These are phyloP conservation scores for Clonostachys byssicola DNA, from an alignment of 2,329 filamentous ascomycete genomes.

Conservation along the genomic window DNA sequence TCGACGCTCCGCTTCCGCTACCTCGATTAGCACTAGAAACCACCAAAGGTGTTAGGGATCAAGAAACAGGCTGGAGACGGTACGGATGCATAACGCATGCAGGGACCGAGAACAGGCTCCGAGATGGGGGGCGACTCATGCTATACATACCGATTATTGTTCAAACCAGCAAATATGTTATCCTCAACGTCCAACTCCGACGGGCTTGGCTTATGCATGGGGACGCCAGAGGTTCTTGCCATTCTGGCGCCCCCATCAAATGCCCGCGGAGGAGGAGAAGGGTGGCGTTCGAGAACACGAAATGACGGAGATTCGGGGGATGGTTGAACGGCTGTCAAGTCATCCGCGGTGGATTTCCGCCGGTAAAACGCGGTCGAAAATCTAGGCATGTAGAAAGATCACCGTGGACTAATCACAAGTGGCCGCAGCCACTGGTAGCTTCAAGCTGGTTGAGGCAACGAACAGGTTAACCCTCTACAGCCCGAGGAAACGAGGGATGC, in stretches of 20 bases:
- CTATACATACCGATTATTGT: constrained; percentile 43
- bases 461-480: too few species aligned
- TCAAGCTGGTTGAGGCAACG: too few species aligned
- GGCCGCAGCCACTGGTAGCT: too few species aligned
- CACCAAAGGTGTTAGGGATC: constrained; percentile 5
- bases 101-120: too few species aligned
- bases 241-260: constrained; percentile 46
- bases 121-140: too few species aligned
- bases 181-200: constrained; percentile 42
- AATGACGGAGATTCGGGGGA: constrained; percentile 47
- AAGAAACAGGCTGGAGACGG: constrained; percentile 7
- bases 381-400: constrained; percentile 53
- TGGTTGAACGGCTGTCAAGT: constrained; percentile 40
- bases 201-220: constrained; percentile 29
- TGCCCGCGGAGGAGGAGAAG: constrained; percentile 36
- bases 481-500: background rate
- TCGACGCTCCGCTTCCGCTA: constrained; percentile 57
- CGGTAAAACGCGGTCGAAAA: constrained; percentile 55
- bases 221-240: constrained; percentile 26
- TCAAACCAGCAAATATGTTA: constrained; percentile 55
- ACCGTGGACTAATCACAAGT: background rate
- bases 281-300: constrained; percentile 51
- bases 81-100: too few species aligned
- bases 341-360: constrained; percentile 56
- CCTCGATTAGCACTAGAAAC: constrained; percentile 25